Evolutionary conservation across 257 asterid genomes (phyloP).

Genomic region (Petunia secreta): DNA sequence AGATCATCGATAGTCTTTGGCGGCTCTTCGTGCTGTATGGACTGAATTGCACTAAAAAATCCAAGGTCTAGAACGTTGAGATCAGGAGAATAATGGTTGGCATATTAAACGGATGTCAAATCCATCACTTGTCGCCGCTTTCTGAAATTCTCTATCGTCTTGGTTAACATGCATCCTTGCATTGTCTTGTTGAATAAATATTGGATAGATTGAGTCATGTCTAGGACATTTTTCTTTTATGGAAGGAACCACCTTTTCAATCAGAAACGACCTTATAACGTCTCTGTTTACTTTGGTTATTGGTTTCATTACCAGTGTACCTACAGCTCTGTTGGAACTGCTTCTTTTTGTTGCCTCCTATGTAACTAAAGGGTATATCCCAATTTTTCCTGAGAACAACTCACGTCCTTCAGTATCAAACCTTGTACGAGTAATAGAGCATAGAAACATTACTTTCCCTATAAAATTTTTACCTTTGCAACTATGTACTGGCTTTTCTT

Average conservation of each 20-base stretch:
- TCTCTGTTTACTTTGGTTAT: not conserved
- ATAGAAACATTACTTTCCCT: not conserved
- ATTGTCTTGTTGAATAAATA: too few species aligned
- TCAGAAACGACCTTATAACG: too few species aligned
- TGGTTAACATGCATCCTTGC: too few species aligned
- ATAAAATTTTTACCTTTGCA: not conserved
- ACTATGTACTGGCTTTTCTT: conserved; percentile 15
- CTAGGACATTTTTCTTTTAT: not conserved
- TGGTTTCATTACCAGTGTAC: conserved; percentile 6
- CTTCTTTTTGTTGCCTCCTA: not conserved
- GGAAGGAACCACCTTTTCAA: not conserved
- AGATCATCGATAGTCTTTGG: too few species aligned
- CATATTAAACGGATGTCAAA: too few species aligned
- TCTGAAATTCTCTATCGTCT: too few species aligned
- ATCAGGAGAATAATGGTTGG: too few species aligned
- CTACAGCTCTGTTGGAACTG: conserved; percentile 4
- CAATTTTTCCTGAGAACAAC: conserved; percentile 15
- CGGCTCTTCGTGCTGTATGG: too few species aligned
- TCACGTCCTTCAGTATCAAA: conserved; percentile 17
- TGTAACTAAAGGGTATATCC: conserved; percentile 22
- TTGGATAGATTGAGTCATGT: not conserved
- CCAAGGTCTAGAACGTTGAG: too few species aligned
- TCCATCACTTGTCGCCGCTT: too few species aligned
- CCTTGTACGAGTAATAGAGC: conserved; percentile 19
- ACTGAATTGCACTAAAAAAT: too few species aligned